Conservation (phyloP, 257 asterid species). For the Nemophila menziesii region DNA sequence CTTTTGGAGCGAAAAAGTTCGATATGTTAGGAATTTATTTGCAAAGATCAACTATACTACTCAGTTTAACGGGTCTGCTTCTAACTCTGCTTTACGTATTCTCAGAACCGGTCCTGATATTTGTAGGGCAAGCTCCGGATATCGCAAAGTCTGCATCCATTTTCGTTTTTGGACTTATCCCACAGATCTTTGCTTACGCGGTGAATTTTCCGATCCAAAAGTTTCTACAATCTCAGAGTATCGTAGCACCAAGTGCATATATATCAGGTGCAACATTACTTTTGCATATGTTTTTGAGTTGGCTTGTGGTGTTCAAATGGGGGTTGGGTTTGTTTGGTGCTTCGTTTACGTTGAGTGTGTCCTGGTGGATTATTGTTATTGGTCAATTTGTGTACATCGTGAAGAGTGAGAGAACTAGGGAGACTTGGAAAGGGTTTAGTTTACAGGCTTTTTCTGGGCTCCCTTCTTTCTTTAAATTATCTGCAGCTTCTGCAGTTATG, state of each 20-base stretch:
- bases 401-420: slow-evolving; percentile 14
- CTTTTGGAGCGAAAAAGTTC: slow-evolving; percentile 16
- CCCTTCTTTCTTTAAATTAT: slow-evolving; percentile 19
- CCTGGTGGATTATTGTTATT: slow-evolving; percentile 23
- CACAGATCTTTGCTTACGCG: slow-evolving; percentile 22
- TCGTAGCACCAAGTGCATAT: slow-evolving; percentile 23
- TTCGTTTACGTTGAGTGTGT: slow-evolving; percentile 13
- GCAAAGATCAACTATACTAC: slow-evolving; percentile 20
- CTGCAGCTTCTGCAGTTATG: slow-evolving; percentile 29
- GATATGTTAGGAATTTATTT: slow-evolving; percentile 21
- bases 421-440: slow-evolving; percentile 21
- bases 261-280: slow-evolving; percentile 15
- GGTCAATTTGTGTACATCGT: slow-evolving; percentile 18
- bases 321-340: slow-evolving; percentile 23
- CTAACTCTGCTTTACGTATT: slow-evolving; percentile 11
- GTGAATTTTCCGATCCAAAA: slow-evolving; percentile 22
- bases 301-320: slow-evolving; percentile 10
- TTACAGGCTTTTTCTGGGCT: slow-evolving; percentile 16
- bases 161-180: slow-evolving; percentile 22
- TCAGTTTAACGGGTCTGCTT: slow-evolving; percentile 10
- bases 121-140: slow-evolving; percentile 15
- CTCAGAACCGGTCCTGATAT: slow-evolving; percentile 11
- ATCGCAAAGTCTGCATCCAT: slow-evolving; percentile 17
- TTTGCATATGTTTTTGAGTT: slow-evolving; percentile 12
- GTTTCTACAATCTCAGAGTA: slow-evolving; percentile 21